Evolutionary conservation across 106 monocot genomes (phyloP).

Genomic region (Narthecium ossifragum): DNA sequence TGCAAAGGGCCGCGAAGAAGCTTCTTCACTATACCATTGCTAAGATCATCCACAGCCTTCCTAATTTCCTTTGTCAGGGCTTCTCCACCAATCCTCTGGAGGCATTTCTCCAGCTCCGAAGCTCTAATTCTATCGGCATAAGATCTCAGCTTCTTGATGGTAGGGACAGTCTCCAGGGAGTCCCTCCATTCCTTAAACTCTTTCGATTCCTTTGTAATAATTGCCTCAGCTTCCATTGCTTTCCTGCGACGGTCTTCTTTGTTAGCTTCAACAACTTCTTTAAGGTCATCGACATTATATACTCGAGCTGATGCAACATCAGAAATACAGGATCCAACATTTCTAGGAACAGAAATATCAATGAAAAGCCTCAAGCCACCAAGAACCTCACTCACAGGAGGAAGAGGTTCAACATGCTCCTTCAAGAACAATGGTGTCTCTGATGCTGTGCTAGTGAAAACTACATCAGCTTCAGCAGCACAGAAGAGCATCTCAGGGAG

Average conservation of each 20-base stretch:
- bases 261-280: constrained; percentile 95
- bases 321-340: constrained; percentile 66
- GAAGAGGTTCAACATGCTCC: constrained; percentile 67
- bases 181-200: constrained; percentile 89
- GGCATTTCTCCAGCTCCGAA: constrained; percentile 74
- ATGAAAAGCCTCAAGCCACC: constrained; percentile 68
- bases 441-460: constrained; percentile 96
- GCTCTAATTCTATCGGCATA: constrained; percentile 76
- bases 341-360: constrained; percentile 94
- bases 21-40: constrained; percentile 85
- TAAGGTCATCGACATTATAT: constrained; percentile 91
- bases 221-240: constrained; percentile 78
- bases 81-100: constrained; percentile 76
- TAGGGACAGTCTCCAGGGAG: constrained; percentile 95
- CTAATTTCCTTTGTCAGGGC: constrained; percentile 64
- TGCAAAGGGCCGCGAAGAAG: constrained; percentile 93
- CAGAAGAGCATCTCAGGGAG: constrained; percentile 64
- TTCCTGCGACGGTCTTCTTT: constrained; percentile 89
- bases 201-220: constrained; percentile 71
- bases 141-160: constrained; percentile 90
- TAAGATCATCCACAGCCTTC: constrained; percentile 76
- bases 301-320: constrained; percentile 36
- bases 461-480: constrained; percentile 85
- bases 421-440: constrained; percentile 78
- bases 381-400: constrained; percentile 32